Evolutionary conservation across 495 filamentous ascomycete species (phyloP).

Genomic region (Hypoxylon perforatum): DNA sequence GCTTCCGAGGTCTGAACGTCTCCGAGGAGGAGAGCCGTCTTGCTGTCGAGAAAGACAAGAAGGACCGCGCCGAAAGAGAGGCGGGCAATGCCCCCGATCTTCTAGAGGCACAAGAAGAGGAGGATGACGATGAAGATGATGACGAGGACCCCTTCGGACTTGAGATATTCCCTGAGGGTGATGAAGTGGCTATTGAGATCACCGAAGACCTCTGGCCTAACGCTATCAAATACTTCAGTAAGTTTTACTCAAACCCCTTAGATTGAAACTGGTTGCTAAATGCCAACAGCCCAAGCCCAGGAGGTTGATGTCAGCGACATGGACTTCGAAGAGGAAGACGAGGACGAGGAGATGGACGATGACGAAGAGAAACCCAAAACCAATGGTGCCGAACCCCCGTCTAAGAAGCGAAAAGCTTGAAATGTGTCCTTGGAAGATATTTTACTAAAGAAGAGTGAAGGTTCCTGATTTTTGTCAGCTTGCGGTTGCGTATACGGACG

Average conservation of each 20-base stretch:
- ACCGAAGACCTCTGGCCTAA: slow-evolving; percentile 88
- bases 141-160: slow-evolving; percentile 61
- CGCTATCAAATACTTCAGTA: slow-evolving; percentile 91
- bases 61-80: slow-evolving; percentile 66
- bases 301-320: slow-evolving; percentile 68
- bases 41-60: slow-evolving; percentile 67
- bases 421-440: neutral
- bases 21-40: slow-evolving; percentile 74
- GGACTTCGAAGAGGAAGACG: slow-evolving; percentile 68
- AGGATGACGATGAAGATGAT: slow-evolving; percentile 65
- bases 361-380: slow-evolving; percentile 55
- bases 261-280: slow-evolving; percentile 17
- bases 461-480: slow-evolving; percentile 16
- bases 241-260: slow-evolving; percentile 50
- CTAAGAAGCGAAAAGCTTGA: slow-evolving; percentile 43
- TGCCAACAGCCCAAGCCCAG: slow-evolving; percentile 66
- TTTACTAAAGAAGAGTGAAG: slow-evolving; percentile 15
- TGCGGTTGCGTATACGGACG: slow-evolving; percentile 13
- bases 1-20: slow-evolving; percentile 73
- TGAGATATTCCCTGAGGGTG: slow-evolving; percentile 85
- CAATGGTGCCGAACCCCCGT: slow-evolving; percentile 52
- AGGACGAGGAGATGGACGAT: slow-evolving; percentile 45
- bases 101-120: slow-evolving; percentile 63
- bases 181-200: slow-evolving; percentile 80
- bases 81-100: slow-evolving; percentile 64